Evolutionary conservation across 495 filamentous ascomycete species (phyloP), one percentile per base, ranked within the genome.

Genomic region (Lindgomyces ingoldianus): DNA sequence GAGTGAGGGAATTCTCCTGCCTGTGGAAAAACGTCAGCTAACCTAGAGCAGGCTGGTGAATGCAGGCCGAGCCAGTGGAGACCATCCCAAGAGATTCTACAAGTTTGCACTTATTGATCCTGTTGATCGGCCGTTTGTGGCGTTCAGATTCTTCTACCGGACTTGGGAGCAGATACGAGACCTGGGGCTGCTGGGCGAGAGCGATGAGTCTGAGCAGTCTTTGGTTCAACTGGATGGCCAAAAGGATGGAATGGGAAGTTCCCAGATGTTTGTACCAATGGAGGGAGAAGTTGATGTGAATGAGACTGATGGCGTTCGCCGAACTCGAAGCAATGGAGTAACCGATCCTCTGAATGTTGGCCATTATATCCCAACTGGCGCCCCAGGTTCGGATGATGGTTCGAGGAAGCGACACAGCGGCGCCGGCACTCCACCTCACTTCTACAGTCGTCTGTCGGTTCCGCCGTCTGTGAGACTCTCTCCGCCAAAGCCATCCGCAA

Each of bases 81-180:
- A 71, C 8, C 60, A 77, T 36, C 76, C 75, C 3, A 72, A 71
- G 36, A 73, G 75, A 14, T 76, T 71, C 65, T 81, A 81, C 67
- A 74, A 71, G 16, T 80, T 77, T 54, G 70, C 74, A 0, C 72
- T 81, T 24, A 66, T 79, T 25, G 78, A 80, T 61, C 75, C 78
- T 21, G 60, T 76, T 3, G 78, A 81, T 60, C 55, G 62, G 51
- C 78, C 78, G 11, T 80, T 74, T 47, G 76, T 68, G 9, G 75
- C 69, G 12, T 76, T 79, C 57, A 68, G 74, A 22, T 78, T 73
- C 64, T 73, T 71, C 54, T 78, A 74, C 50, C 72, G 71, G 24
- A 71, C 68, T 1, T 59, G 42, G 48, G 52, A 64, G 6, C 58
- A 71, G 46, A 42, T 68, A 1, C 12, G 36, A 11, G 49, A 66